Percentiles rank a stretch among this genome's conserved stretches.
Evolutionary conservation across 2,329 filamentous ascomycete species (phyloP).

Genomic region (Ophiostoma pallidulum): DNA sequence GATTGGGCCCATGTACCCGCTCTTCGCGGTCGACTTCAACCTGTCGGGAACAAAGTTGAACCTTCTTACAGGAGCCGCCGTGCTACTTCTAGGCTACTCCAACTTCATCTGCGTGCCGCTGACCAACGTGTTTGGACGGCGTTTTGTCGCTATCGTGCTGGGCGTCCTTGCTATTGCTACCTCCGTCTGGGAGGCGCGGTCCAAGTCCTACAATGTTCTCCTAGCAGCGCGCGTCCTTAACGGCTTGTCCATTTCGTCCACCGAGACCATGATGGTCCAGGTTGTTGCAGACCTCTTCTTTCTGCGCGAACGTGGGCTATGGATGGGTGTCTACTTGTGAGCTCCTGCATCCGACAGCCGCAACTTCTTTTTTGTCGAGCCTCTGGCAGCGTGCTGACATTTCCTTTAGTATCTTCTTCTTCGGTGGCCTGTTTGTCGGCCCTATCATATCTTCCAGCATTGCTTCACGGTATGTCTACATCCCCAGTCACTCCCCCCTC

Average conservation of each 20-base stretch:
- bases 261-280: conserved; percentile 48
- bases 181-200: conserved; percentile 41
- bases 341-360: neutral
- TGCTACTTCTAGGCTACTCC: conserved; percentile 34
- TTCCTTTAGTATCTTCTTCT: conserved; percentile 9
- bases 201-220: conserved; percentile 46
- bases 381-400: neutral
- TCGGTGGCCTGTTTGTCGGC: conserved; percentile 18
- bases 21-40: conserved; percentile 20
- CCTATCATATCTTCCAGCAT: conserved; percentile 13
- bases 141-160: conserved; percentile 33
- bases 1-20: conserved; percentile 39
- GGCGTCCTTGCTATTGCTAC: conserved; percentile 30
- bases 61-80: conserved; percentile 32
- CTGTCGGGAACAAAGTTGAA: conserved; percentile 19
- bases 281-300: conserved; percentile 57
- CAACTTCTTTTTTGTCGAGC: neutral
- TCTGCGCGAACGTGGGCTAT: conserved; percentile 50
- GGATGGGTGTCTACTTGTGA: conserved; percentile 16
- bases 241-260: conserved; percentile 49
- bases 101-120: conserved; percentile 39
- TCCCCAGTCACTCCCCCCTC: neutral
- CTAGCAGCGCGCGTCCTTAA: conserved; percentile 52
- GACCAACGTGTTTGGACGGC: conserved; percentile 33
- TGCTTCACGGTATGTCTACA: conserved; percentile 12